Percentiles rank a stretch among this genome's conserved stretches.
These are phyloP conservation scores for Termitomyces sp. DNA, from an alignment of 768 basidiomycete genomes.

Conservation along the genomic window DNA sequence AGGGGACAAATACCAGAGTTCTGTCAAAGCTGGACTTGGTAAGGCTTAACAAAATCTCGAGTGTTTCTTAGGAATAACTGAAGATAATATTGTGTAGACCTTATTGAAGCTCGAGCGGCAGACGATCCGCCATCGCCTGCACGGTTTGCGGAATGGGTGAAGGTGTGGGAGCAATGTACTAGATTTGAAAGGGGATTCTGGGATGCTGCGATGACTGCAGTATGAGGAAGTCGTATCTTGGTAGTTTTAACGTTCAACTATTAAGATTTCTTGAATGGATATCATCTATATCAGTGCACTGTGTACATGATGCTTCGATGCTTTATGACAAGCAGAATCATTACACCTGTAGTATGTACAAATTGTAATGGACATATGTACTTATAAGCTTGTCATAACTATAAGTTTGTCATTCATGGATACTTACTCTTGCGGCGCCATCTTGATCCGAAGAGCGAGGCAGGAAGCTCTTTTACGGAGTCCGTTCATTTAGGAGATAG, in stretches of 20 bases:
- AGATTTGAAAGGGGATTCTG: slow-evolving; percentile 81
- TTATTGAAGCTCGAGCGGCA: slow-evolving; percentile 62
- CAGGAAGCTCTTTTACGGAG: neutral
- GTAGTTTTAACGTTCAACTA: too few relatives aligned
- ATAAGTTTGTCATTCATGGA: too few relatives aligned
- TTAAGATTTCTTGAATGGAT: neutral
- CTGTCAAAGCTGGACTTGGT: slow-evolving; percentile 75
- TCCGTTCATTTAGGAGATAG: too few relatives aligned
- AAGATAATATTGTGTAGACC: slow-evolving; percentile 35
- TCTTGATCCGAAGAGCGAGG: too few relatives aligned
- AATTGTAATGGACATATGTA: neutral
- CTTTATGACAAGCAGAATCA: neutral
- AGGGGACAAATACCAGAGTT: slow-evolving; percentile 62
- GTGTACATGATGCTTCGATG: neutral
- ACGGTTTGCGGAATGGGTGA: slow-evolving; percentile 59
- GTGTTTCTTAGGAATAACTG: neutral
- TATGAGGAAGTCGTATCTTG: neutral
- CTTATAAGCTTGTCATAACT: neutral
- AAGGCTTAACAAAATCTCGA: slow-evolving; percentile 16
- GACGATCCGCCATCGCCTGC: slow-evolving; percentile 56
- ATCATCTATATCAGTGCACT: neutral
- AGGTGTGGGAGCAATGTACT: slow-evolving; percentile 74
- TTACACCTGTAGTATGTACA: neutral
- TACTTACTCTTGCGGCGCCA: neutral
- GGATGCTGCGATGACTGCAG: slow-evolving; percentile 51